phyloP scores from a whole-genome alignment of 192 early-diverging fungal species.

The Linnemannia zychae region DNA sequence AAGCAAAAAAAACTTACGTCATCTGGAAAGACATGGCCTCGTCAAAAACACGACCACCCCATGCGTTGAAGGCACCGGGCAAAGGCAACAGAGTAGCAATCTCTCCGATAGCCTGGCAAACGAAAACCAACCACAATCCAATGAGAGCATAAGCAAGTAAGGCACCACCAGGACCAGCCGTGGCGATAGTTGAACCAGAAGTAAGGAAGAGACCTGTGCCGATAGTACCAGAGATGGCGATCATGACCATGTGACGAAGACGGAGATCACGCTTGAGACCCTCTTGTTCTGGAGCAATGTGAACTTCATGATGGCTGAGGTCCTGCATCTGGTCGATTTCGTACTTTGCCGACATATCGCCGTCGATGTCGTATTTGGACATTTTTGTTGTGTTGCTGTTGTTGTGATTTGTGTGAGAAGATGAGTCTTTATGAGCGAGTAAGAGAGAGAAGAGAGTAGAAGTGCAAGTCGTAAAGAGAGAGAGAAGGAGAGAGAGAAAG shows the following conservation, averaged over 20 bases:
- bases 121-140: constrained; percentile 75
- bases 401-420: neutral
- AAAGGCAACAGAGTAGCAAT: constrained; percentile 87
- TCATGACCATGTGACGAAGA: constrained; percentile 75
- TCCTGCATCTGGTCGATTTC: constrained; percentile 40
- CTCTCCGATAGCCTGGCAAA: constrained; percentile 85
- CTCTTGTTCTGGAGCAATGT: constrained; percentile 58
- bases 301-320: constrained; percentile 61
- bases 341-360: constrained; percentile 23
- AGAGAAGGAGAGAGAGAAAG: neutral
- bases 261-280: constrained; percentile 69
- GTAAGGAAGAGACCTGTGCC: constrained; percentile 90
- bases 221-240: constrained; percentile 82
- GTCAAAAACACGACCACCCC: constrained; percentile 84
- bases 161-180: constrained; percentile 81
- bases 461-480: neutral
- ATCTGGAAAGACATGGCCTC: constrained; percentile 79
- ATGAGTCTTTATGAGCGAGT: neutral
- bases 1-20: constrained; percentile 28
- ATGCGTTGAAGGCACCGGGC: constrained; percentile 84
- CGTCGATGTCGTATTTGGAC: constrained; percentile 15
- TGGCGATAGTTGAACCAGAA: constrained; percentile 76
- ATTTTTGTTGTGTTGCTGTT: constrained; percentile 1
- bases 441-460: neutral
- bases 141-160: constrained; percentile 77